Percentiles rank a stretch among this genome's conserved stretches.
Evolutionary conservation across 805 yeast genomes (phyloP).

Genomic region (Zygosaccharomyces gambellarensis): DNA sequence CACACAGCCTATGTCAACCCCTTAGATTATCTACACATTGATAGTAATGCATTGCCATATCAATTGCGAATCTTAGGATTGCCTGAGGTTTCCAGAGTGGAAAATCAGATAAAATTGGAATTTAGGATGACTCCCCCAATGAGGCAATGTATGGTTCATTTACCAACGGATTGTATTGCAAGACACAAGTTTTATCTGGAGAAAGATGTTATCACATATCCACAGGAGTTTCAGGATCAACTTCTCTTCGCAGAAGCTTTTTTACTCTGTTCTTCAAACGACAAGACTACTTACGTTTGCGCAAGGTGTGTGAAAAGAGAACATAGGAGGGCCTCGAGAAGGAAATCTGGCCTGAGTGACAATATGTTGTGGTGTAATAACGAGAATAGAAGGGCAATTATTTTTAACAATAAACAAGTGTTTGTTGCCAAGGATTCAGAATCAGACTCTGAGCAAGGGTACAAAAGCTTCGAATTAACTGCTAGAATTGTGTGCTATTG

Average conservation of each 20-base stretch:
- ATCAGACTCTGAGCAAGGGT: slow-evolving; percentile 20
- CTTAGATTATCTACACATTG: slow-evolving; percentile 25
- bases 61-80: slow-evolving; percentile 52
- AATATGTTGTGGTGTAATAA: slow-evolving; percentile 73
- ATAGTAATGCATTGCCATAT: slow-evolving; percentile 37
- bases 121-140: slow-evolving; percentile 62
- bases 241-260: slow-evolving; percentile 69
- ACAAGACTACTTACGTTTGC: slow-evolving; percentile 70
- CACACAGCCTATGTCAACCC: slow-evolving; percentile 25
- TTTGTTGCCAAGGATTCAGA: slow-evolving; percentile 42
- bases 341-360: slow-evolving; percentile 76
- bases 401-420: slow-evolving; percentile 87
- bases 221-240: slow-evolving; percentile 46
- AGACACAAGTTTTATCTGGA: slow-evolving; percentile 75
- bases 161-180: slow-evolving; percentile 84
- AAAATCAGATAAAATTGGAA: slow-evolving; percentile 84
- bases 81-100: slow-evolving; percentile 85
- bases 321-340: slow-evolving; percentile 86
- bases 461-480: slow-evolving; percentile 43
- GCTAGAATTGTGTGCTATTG: slow-evolving; percentile 92
- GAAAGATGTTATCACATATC: slow-evolving; percentile 38
- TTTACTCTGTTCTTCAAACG: slow-evolving; percentile 57
- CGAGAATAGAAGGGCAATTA: slow-evolving; percentile 73
- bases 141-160: slow-evolving; percentile 61
- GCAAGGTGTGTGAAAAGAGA: slow-evolving; percentile 87